Percentiles rank a stretch among this genome's conserved stretches.
Evolutionary conservation across 164 flowering plant species (phyloP).

Genomic region (Piper longum): DNA sequence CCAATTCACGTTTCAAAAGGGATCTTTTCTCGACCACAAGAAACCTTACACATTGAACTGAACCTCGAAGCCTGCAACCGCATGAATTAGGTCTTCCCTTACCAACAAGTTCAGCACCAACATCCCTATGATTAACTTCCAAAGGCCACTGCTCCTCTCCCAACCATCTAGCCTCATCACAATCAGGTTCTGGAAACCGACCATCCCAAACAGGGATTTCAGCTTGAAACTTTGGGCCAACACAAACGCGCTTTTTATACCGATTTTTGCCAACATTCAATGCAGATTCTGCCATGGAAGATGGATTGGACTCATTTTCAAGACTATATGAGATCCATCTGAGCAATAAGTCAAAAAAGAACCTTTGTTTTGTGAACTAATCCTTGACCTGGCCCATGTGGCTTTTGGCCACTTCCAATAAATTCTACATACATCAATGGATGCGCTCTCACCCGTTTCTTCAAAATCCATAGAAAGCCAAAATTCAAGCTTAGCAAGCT

Average conservation of each 20-base stretch:
- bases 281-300: conserved; percentile 8
- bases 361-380: conserved; percentile 15
- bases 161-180: conserved; percentile 60
- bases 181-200: conserved; percentile 1
- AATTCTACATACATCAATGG: conserved; percentile 66
- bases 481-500: background rate
- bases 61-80: conserved; percentile 43
- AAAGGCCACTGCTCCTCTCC: conserved; percentile 65
- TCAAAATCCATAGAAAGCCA: background rate
- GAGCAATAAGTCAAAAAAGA: conserved; percentile 12
- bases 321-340: conserved; percentile 10
- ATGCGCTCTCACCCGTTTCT: conserved; percentile 67
- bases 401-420: conserved; percentile 15
- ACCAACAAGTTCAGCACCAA: conserved; percentile 47
- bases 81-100: conserved; percentile 64
- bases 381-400: conserved; percentile 29
- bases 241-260: conserved; percentile 16
- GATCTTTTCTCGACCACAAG: conserved; percentile 44
- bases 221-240: conserved; percentile 56
- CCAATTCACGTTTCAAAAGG: conserved; percentile 50
- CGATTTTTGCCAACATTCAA: conserved; percentile 11
- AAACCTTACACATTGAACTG: conserved; percentile 55
- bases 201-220: conserved; percentile 58
- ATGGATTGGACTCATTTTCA: conserved; percentile 10
- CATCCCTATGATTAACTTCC: conserved; percentile 9